Base-by-base conservation (phyloP, 2,329 filamentous ascomycete genomes). In the Simplicillium sp. region DNA sequence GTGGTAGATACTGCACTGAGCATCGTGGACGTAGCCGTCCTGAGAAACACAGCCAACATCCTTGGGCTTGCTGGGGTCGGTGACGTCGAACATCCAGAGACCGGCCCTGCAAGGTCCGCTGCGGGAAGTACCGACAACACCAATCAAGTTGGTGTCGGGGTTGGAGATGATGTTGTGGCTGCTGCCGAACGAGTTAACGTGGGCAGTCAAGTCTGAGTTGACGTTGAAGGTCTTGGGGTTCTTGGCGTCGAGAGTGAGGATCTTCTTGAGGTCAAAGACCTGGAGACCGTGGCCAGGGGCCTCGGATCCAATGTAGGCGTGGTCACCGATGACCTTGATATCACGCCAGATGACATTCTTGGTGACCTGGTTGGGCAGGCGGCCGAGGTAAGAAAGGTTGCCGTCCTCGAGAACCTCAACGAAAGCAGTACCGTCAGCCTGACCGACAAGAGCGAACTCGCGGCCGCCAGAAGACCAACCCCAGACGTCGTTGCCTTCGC, bases 251-350 rank as follows among this genome's bases (percentile, higher is more conserved):
- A 75, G 50, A 16, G 57, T 55, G 33, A 68, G 53, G 7, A 75
- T 61, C 58, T 70, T 76, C 50, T 63, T 71, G 69, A 78, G 66
- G 51, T 80, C 76, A 48, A 80, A 80, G 53, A 80, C 70, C 56
- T 80, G 76, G 35, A 80, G 66, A 28, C 71, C 70, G 52, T 80
- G 75, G 38, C 58, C 54, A 11, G 51, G 48, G 6, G 70, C 68
- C 50, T 64, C 61, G 41, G 56, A 60, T 20, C 61, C 61, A 32
- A 64, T 59, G 41, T 62, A 47, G 25, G 49, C 40, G 18, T 54
- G 50, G 46, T 53, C 46, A 42, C 50, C 53, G 45, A 53, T 60
- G 1, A 57, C 54, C n/a, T 54, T 52, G 44, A 64, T 58, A 47
- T 64, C 60, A 11, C 60, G 52, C 60, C 60, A 64, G 39, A 63